Conservation (phyloP, 371 early-diverging fungal genomes). For the Modicella reniformis region DNA sequence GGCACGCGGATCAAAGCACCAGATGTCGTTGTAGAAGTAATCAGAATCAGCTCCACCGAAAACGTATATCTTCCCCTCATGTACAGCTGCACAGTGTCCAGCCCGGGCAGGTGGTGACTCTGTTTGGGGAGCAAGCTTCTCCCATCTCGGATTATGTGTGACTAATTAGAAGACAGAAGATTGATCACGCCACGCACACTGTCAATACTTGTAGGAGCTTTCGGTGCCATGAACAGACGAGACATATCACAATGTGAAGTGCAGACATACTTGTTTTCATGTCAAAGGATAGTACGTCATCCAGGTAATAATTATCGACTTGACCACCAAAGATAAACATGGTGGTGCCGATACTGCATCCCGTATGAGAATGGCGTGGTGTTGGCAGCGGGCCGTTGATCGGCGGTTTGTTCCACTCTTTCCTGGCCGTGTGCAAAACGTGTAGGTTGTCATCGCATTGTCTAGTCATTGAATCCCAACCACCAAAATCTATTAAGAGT, state of each 20-base stretch:
- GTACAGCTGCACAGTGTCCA: conserved; percentile 67
- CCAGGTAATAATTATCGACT: conserved; percentile 68
- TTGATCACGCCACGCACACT: not conserved
- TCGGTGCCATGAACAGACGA: not conserved
- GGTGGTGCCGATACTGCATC: conserved; percentile 66
- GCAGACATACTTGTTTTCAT: conserved; percentile 63
- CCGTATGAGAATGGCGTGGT: conserved; percentile 78
- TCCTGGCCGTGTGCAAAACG: conserved; percentile 48
- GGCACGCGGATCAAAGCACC: conserved; percentile 73
- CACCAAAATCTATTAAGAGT: conserved; percentile 37
- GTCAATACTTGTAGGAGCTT: not conserved
- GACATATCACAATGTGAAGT: not conserved
- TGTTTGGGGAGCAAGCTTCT: conserved; percentile 59
- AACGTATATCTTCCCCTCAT: conserved; percentile 69
- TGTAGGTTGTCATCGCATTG: conserved; percentile 49
- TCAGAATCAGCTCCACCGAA: conserved; percentile 83
- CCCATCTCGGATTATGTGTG: conserved; percentile 67
- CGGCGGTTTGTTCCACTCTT: conserved; percentile 64
- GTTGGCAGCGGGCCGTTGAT: conserved; percentile 68
- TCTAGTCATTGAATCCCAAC: conserved; percentile 49
- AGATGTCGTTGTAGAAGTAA: conserved; percentile 77
- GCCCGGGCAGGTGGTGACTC: conserved; percentile 68
- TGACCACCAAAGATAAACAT: conserved; percentile 85
- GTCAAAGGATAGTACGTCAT: conserved; percentile 78
- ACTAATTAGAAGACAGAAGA: conserved; percentile 11